Evolutionary conservation across 805 yeast species (phyloP).

Genomic region (Sugiyamaella chiloensis): DNA sequence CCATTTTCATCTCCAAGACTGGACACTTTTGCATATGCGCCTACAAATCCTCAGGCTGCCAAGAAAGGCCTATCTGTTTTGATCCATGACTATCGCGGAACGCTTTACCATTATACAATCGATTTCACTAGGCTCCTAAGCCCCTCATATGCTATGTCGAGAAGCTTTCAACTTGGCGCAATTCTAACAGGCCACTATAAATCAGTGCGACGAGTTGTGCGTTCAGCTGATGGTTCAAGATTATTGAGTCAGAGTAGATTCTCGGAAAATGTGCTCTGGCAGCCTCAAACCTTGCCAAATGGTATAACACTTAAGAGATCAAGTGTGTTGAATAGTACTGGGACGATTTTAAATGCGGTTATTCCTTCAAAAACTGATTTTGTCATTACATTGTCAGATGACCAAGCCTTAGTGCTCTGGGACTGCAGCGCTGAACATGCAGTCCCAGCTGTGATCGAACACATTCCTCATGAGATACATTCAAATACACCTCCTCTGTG

Average conservation of each 20-base stretch:
- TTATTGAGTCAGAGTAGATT: slow-evolving; percentile 59
- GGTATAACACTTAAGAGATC: slow-evolving; percentile 39
- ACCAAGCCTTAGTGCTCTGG: slow-evolving; percentile 53
- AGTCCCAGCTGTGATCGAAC: background rate
- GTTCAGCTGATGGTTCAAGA: slow-evolving; percentile 65
- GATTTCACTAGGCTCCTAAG: slow-evolving; percentile 27
- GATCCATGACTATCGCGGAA: slow-evolving; percentile 28
- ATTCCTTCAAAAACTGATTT: slow-evolving; percentile 47
- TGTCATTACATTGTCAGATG: slow-evolving; percentile 45
- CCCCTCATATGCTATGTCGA: background rate
- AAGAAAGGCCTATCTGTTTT: slow-evolving; percentile 25
- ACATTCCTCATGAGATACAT: background rate
- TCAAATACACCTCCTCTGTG: slow-evolving; percentile 24
- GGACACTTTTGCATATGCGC: slow-evolving; percentile 11
- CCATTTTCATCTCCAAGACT: slow-evolving; percentile 12
- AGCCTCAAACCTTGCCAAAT: slow-evolving; percentile 37
- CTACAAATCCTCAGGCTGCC: slow-evolving; percentile 1
- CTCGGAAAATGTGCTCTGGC: slow-evolving; percentile 62
- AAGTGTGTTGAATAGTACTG: slow-evolving; percentile 38
- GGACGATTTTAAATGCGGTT: slow-evolving; percentile 47
- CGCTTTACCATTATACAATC: slow-evolving; percentile 35
- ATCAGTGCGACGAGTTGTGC: slow-evolving; percentile 62
- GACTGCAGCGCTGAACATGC: slow-evolving; percentile 41
- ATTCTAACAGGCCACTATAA: slow-evolving; percentile 82
- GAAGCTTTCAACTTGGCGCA: background rate